Conservation (phyloP, 2,329 filamentous ascomycete genomes). For the Fusarium oxysporum region DNA sequence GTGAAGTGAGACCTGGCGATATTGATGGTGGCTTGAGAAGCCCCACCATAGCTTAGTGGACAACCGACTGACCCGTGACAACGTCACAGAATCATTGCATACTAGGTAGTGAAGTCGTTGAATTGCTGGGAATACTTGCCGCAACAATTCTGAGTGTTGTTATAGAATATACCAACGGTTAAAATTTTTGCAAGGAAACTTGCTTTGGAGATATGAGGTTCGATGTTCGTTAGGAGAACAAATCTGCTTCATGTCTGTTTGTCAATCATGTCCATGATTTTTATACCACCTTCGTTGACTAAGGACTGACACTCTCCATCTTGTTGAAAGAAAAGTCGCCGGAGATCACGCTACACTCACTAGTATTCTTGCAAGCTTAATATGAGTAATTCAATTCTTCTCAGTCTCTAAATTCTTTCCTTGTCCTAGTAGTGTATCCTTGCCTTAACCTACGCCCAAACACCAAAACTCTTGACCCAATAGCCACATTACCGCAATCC, state of each 20-base stretch:
- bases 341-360: neutral
- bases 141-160: neutral
- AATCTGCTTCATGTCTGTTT: neutral
- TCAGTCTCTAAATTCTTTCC: neutral
- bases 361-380: neutral
- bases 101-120: neutral
- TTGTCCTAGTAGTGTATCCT: neutral
- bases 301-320: neutral
- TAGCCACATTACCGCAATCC: neutral
- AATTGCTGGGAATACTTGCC: neutral
- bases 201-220: neutral
- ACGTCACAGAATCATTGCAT: neutral
- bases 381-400: neutral
- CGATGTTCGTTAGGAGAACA: neutral
- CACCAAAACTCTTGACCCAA: slow-evolving; percentile 3
- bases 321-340: no score
- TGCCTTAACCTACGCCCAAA: slow-evolving; percentile 8
- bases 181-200: neutral
- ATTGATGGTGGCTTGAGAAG: slow-evolving; percentile 5
- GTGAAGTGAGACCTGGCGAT: slow-evolving; percentile 19
- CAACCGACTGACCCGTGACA: neutral
- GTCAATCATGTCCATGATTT: neutral
- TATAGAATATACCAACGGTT: neutral
- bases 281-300: neutral
- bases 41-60: slow-evolving; percentile 5